Base-by-base conservation (phyloP, 1,139 yeast species). In the Groenewaldozyma auringiensis region DNA sequence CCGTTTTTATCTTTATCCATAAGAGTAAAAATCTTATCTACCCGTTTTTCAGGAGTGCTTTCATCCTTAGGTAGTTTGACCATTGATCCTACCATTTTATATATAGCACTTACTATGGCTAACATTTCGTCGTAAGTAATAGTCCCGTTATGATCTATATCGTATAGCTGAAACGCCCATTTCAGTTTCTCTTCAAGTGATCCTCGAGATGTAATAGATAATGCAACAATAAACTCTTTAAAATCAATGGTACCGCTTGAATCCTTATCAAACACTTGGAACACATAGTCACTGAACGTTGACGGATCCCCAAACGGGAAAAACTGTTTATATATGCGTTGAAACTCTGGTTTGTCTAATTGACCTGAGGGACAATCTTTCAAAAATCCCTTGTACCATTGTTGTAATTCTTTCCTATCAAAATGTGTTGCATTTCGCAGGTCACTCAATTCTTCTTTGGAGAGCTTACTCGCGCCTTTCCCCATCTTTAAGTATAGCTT, bases 301-400 rank as follows among this genome's bases (percentile, higher is more conserved):
- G 83, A 77, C 0, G 98, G 96, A 59, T 92, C 96, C 1, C 99
- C 99, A 70, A 94, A 94, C 18, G 99, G 99, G 70, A 94, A 94
- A 65, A 89, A 94, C 62, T 92, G 97, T 64, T 86, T 87, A 68
- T 88, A 94, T 18, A 92, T 89, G 64, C 85, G 86, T 53, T 85
- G 81, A 64, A 94, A 88, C 61, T 92, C 97, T 45, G 83, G 86
- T 59, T 83, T 84, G 8, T 88, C 79, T 39, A 94, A 71, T 61
- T 83, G 92, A 0, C 98, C 98, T 40, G 79, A 74, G 0, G 97
- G 97, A 63, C 96, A 89, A 61, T 94, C 98, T 59, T 96, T 75
- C 42, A 84, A 71, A 58, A 92, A 92, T 2, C 97, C 97, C 63
- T 88, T 89, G 64, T 89, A 92, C 98, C 98, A 92, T 62, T 89